Evolutionary conservation across 2,329 filamentous ascomycete species (phyloP), one percentile per base, ranked within the genome.

Genomic region (Diplocarpon rosae): DNA sequence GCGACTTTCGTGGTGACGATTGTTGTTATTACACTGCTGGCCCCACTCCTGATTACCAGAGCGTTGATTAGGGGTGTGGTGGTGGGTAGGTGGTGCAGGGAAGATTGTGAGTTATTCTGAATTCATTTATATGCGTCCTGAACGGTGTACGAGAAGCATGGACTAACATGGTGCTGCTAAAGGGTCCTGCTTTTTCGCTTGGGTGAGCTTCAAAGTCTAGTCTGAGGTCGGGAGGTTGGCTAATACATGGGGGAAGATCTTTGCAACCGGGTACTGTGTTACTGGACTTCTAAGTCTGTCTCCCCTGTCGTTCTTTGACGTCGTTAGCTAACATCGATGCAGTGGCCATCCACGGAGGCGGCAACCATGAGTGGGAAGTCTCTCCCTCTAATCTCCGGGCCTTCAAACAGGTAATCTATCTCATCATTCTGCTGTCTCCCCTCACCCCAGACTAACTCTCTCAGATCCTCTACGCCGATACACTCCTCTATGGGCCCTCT

Each of bases 401-500:
- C 5, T 47, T 43, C 16, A 41, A 47, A 39, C 15, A 44, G n/a
- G 43, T 45, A 27, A 16, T 12, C 12, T 27, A 14, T 16, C 5
- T n/a, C n/a, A n/a, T n/a, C 20, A 7, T 7, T 24, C 20, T 24
- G 20, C 20, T 24, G 20, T 3, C 20, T 7, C 4, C 20, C 20
- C 20, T 24, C 20, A 24, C 3, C 4, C 4, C 20, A 4, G 20
- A 24, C 20, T 7, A 6, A 15, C 5, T 12, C 30, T 15, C 2
- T 10, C 8, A 50, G 49, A 45, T 39, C 27, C 30, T 47, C 7
- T 55, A 52, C 33, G 39, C 42, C n/a, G 46, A 44, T 29, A 34
- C 51, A 1, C 43, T 59, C 0, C 31, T 57, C 1, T 58, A 58
- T 33, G 49, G 45, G 0, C 54, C 54, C 3, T 56, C 52, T 31